Evolutionary conservation across 2,329 filamentous ascomycete genomes (phyloP), one percentile per base, ranked within the genome.

Genomic region (Bipolaris bicolor): DNA sequence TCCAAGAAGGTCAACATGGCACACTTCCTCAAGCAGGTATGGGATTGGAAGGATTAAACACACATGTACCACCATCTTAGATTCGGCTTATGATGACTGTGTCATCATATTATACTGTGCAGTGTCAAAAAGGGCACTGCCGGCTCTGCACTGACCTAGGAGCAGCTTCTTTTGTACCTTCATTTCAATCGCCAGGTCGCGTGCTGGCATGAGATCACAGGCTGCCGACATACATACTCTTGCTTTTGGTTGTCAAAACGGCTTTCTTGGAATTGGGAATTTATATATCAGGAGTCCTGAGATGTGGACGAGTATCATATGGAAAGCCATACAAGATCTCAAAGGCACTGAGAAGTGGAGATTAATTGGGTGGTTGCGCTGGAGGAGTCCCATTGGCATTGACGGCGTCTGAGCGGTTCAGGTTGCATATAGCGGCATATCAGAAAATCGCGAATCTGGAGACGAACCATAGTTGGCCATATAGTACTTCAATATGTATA

Each of bases 1-100:
- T 84, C 87, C 52, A 98, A 97, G 83, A 91, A 95, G 67, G 95
- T 99, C 75, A 98, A 98, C 78, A 98, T 99, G 93, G 87, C 87
- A 64, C 90, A 92, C 71, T 99, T 97, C 78, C 84, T 99, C 57
- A 88, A 89, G 60, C 92, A 95, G 69, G 95, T 99, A 41, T 99
- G 95, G 95, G 95, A 93, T 57, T 99, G 95, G 95, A 88, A 95
- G 63, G 88, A 92, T 62, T 88, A 75, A 66, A 49, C 7, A 13
- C 39, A 13, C 37, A 33, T 50, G 50, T 31, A 29, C 34, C 36
- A 46, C 31, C 43, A 49, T 37, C 46, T 49, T 47, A 24, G 29
- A 37, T 37, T 37, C 44, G 37, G 45, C 37, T 26, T 22, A 39
- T 39, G 18, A 34, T 31, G 13, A 33, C 6, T 41, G 44, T 39